These are phyloP conservation scores for Abortiporus biennis DNA, from an alignment of 1,284 basidiomycete species.

Conservation along the genomic window DNA sequence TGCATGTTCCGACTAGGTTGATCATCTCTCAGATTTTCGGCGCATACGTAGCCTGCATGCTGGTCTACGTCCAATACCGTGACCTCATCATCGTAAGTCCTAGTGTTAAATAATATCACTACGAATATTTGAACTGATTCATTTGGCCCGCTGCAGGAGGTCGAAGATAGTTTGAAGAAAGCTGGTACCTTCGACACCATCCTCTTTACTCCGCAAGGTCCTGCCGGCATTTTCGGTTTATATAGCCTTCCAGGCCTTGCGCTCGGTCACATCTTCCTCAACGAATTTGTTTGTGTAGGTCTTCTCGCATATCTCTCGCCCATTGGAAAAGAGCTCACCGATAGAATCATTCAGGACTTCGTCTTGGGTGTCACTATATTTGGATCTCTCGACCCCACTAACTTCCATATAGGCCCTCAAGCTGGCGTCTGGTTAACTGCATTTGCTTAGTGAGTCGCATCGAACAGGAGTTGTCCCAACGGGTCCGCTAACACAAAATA, in stretches of 20 bases:
- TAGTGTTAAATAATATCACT: too few species aligned
- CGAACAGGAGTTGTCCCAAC: conserved; percentile 9
- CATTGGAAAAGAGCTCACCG: conserved; percentile 4
- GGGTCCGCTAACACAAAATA: background rate
- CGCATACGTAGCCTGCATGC: conserved; percentile 49
- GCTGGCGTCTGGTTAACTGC: conserved; percentile 46
- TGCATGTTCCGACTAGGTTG: conserved; percentile 35
- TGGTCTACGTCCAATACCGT: conserved; percentile 59
- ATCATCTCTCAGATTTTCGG: conserved; percentile 59
- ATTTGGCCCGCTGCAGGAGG: conserved; percentile 20
- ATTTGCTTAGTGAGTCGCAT: conserved; percentile 42
- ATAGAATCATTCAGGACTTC: conserved; percentile 50
- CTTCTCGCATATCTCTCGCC: conserved; percentile 2
- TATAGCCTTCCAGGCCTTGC: conserved; percentile 42
- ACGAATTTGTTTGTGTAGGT: conserved; percentile 60
- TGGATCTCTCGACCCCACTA: conserved; percentile 56
- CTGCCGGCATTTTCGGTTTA: conserved; percentile 58
- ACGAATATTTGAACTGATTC: background rate
- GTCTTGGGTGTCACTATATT: conserved; percentile 57
- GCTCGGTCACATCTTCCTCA: conserved; percentile 49
- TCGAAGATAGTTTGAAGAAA: conserved; percentile 34
- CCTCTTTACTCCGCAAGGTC: conserved; percentile 54
- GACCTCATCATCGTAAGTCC: conserved; percentile 35
- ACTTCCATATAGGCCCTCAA: conserved; percentile 46
- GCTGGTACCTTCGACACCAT: conserved; percentile 34